Evolutionary conservation across 2,329 filamentous ascomycete genomes (phyloP), one percentile per base, ranked within the genome.

Genomic region (Ceratocystis cubensis): DNA sequence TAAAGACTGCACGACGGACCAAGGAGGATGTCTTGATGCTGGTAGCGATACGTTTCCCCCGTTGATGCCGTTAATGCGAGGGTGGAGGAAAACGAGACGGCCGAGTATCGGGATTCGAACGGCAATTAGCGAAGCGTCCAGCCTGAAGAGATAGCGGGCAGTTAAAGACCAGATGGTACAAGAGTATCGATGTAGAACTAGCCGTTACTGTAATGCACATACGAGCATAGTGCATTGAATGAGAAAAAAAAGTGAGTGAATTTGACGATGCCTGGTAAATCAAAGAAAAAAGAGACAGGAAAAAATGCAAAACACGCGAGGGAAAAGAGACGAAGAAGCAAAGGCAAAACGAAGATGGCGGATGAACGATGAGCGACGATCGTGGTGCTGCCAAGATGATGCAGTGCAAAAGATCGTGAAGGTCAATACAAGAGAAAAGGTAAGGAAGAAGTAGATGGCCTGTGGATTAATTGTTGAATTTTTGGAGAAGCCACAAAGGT

Each of bases 401-500:
- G 37, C 10, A 15, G 37, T 41, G 37, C 10, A 59, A 33, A 28
- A 33, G 53, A 64, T 28, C 30, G 17, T 41, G 13, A 45, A 57
- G 44, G 20, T 53, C n/a, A 17, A 65, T 50, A 44, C 20, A 44
- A 65, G 17, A 57, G n/a, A 45, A 44, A n/a, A 17, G 10, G 37
- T 37, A 65, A 45, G 17, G 28, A 44, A 44, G 44, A 22, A 30
- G 46, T 4, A n/a, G 13, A 28, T 46, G 22, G 45, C 28, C 33
- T 17, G 41, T 20, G 59, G 28, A 57, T 33, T 10, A 37, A 37
- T 44, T 13, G 37, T 15, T 41, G 37, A 15, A 41, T 41, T 41
- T 41, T 62, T 37, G 33, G 37, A 59, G 53, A 59, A 45, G 44
- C 61, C 61, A 25, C 25, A 48, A 63, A 7, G 44, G 20, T 48